Conservation (phyloP, 345 rosid species). For the Ailanthus altissimus region DNA sequence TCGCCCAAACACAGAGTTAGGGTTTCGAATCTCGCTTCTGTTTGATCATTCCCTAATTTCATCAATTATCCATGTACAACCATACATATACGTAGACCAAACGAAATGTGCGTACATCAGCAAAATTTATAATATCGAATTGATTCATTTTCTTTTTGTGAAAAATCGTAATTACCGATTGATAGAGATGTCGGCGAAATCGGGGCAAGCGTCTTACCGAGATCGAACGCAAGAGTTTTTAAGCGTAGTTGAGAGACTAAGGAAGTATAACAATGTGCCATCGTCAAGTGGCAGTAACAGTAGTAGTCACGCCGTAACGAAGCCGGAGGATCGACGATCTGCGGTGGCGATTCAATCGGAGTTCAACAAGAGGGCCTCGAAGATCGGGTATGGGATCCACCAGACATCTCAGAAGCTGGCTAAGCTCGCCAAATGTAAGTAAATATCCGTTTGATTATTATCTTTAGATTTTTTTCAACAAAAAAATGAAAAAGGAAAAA, state of each 20-base stretch:
- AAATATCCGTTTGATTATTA: background rate
- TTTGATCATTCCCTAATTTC: background rate
- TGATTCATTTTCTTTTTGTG: background rate
- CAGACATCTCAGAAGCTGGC: conserved; percentile 85
- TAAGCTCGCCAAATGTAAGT: conserved; percentile 77
- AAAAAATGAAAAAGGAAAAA: no score
- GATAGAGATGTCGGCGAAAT: conserved; percentile 35
- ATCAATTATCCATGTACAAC: background rate
- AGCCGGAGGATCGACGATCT: conserved; percentile 51
- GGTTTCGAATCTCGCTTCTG: conserved; percentile 9
- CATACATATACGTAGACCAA: background rate
- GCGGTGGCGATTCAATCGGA: conserved; percentile 58
- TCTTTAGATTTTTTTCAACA: no score
- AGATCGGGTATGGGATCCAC: conserved; percentile 60
- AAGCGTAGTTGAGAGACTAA: conserved; percentile 52
- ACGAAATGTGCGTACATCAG: background rate
- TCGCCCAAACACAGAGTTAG: background rate
- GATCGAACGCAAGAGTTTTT: conserved; percentile 75
- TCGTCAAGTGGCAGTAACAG: conserved; percentile 15
- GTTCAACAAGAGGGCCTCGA: conserved; percentile 62
- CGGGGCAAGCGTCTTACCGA: conserved; percentile 59
- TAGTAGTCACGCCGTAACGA: conserved; percentile 15
- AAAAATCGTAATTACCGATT: background rate
- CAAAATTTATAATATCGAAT: background rate
- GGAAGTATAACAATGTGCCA: conserved; percentile 44